These are phyloP conservation scores for Cytospora schulzeri DNA, from an alignment of 2,329 filamentous ascomycete genomes.

Conservation along the genomic window DNA sequence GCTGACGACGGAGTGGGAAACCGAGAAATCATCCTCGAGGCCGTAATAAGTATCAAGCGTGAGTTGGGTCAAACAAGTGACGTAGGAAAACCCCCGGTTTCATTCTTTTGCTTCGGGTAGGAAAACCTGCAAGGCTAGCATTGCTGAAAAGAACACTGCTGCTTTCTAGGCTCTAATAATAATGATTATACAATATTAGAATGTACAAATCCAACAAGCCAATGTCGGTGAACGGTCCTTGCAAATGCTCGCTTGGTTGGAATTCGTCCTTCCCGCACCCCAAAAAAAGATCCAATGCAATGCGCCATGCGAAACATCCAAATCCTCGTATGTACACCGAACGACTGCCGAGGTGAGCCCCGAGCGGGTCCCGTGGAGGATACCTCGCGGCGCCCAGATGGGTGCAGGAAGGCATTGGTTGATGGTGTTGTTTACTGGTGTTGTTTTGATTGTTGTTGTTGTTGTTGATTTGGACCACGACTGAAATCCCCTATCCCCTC, in stretches of 20 bases:
- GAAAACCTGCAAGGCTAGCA: constrained; percentile 19
- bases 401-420: constrained; percentile 14
- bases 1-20: not conserved
- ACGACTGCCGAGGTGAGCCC: not conserved
- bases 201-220: constrained; percentile 38
- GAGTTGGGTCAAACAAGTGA: not conserved
- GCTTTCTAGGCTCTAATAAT: constrained; percentile 30
- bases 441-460: constrained; percentile 1
- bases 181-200: constrained; percentile 44
- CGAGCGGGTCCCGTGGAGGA: not conserved
- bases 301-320: constrained; percentile 16
- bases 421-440: constrained; percentile 8
- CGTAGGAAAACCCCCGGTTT: not conserved
- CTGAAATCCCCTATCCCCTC: constrained; percentile 5
- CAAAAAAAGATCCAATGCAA: constrained; percentile 23
- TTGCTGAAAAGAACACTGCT: constrained; percentile 16
- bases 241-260: constrained; percentile 27
- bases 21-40: not conserved
- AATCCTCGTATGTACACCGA: constrained; percentile 15
- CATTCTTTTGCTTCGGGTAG: not conserved
- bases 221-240: constrained; percentile 23
- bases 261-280: constrained; percentile 25
- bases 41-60: not conserved
- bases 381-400: not conserved
- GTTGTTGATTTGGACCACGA: constrained; percentile 14